Evolutionary conservation across 108 stramenopile species (phyloP).

Genomic region (Seminavis robusta): DNA sequence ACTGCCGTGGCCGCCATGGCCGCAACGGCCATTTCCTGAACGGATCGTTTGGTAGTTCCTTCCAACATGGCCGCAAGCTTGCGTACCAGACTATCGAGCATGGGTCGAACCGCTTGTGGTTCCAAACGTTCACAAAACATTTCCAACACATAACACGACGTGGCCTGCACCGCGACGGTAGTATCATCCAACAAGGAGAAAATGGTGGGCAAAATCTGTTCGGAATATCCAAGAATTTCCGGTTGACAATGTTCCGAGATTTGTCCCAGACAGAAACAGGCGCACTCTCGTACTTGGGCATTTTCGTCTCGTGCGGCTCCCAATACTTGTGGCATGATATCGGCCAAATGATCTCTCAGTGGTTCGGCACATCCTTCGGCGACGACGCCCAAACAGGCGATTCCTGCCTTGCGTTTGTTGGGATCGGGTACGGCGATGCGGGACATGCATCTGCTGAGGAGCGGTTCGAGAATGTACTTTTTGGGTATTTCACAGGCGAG

Average conservation of each 20-base stretch:
- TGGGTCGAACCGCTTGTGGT: slow-evolving; percentile 87
- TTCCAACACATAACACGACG: slow-evolving; percentile 96
- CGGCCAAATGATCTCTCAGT: slow-evolving; percentile 66
- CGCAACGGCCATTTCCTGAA: slow-evolving; percentile 97
- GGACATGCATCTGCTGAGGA: slow-evolving; percentile 79
- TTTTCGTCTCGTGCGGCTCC: slow-evolving; percentile 80
- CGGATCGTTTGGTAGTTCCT: slow-evolving; percentile 84
- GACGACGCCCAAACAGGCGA: slow-evolving; percentile 94
- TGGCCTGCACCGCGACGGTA: slow-evolving; percentile 84
- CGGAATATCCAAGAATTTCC: slow-evolving; percentile 86
- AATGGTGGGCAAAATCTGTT: slow-evolving; percentile 92
- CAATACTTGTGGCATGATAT: slow-evolving; percentile 83
- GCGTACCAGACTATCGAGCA: slow-evolving; percentile 86
- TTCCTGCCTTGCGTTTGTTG: slow-evolving; percentile 91
- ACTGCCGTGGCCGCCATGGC: slow-evolving; percentile 96
- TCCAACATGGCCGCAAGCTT: slow-evolving; percentile 91
- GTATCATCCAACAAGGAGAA: slow-evolving; percentile 91
- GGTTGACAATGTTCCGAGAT: slow-evolving; percentile 98
- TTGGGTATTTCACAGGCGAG: slow-evolving; percentile 94
- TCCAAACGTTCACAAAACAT: slow-evolving; percentile 98
- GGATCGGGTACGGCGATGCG: slow-evolving; percentile 69
- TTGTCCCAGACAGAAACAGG: slow-evolving; percentile 97
- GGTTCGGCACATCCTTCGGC: slow-evolving; percentile 91
- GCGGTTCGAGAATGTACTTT: slow-evolving; percentile 90
- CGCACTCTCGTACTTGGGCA: slow-evolving; percentile 91